Percentiles rank a stretch among this genome's conserved stretches.
phyloP scores from a whole-genome alignment of 1,139 yeast species.

The Debaryomyces singareniensis region DNA sequence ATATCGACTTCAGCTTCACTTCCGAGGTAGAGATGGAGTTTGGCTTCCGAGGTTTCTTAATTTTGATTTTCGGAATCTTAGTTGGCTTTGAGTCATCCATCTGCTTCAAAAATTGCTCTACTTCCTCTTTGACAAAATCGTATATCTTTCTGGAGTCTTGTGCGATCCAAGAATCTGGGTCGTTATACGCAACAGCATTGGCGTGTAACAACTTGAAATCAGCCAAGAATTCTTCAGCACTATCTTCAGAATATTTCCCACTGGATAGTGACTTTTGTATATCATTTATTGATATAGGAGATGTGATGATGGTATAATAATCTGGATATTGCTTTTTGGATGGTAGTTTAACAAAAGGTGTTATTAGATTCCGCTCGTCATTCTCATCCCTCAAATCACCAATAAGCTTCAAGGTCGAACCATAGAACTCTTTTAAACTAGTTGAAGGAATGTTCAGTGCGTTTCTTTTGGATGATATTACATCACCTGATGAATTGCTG shows the following conservation, averaged over 20 bases:
- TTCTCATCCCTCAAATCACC: conserved; percentile 24
- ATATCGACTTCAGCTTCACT: conserved; percentile 7
- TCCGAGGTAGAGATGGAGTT: conserved; percentile 11
- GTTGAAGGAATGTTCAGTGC: conserved; percentile 10
- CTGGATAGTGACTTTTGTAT: conserved; percentile 42
- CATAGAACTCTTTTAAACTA: conserved; percentile 21
- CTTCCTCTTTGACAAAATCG: conserved; percentile 39
- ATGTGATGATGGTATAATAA: conserved; percentile 58
- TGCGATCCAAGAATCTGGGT: conserved; percentile 57
- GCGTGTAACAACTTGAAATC: conserved; percentile 54
- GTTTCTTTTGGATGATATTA: neutral
- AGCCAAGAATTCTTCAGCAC: conserved; percentile 36
- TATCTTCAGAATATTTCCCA: conserved; percentile 22
- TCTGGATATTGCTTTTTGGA: conserved; percentile 74
- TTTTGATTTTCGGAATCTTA: conserved; percentile 9
- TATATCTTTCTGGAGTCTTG: conserved; percentile 41
- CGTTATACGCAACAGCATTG: conserved; percentile 60
- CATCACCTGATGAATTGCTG: neutral
- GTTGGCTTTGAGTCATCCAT: conserved; percentile 5
- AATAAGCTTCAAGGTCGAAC: conserved; percentile 19
- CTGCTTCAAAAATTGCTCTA: conserved; percentile 19
- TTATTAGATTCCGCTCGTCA: conserved; percentile 31
- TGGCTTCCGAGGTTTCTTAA: conserved; percentile 2
- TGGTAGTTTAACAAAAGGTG: conserved; percentile 64
- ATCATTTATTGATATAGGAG: conserved; percentile 67